Evolutionary conservation across 2,329 filamentous ascomycete genomes (phyloP), one percentile per base, ranked within the genome.

Genomic region (Cercospora zeina): DNA sequence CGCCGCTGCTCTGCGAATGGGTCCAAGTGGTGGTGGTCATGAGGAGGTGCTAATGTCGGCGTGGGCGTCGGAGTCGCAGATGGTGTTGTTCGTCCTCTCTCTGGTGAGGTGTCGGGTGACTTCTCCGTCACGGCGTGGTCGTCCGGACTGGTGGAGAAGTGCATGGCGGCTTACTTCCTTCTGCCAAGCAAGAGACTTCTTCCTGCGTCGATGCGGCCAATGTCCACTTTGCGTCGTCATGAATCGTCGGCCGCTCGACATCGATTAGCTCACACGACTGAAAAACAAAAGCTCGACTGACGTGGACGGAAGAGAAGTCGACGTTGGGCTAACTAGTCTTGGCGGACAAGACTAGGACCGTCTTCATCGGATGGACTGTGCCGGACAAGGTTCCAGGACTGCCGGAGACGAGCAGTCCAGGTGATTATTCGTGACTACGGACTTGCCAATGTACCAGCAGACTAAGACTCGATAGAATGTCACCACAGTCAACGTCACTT

Each of bases 161-260:
- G 49, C 56, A 59, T 59, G 33, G 14, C 31, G 16, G 33, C 16
- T 58, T 30, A 10, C n/a, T n/a, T n/a, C n/a, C n/a, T 58, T 42
- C 21, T 19, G 54, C 27, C 49, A 31, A 34, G 27, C 14, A 31
- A 56, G 36, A 42, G 34, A 14, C 30, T 56, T 19, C 54, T 31
- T 31, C 10, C 21, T 45, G 36, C 36, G 21, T 31, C 24, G 34
- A 36, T 24, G 27, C 36, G n/a, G 54, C 16, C 27, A 31, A 31
- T 16, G 16, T 45, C 3, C 37, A 31, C 36, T 11, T 56, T 19
- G 36, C 21, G 54, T 49, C 55, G 31, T 50, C 19, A 14, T 53
- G 8, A 33, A n/a, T n/a, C 27, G 49, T 7, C 27, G 49, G 16
- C 49, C n/a, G 49, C 14, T 33, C 31, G 49, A 31, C 49, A 53